These are phyloP conservation scores for Botrytis pseudocinerea DNA, from an alignment of 2,329 filamentous ascomycete genomes.

Conservation along the genomic window DNA sequence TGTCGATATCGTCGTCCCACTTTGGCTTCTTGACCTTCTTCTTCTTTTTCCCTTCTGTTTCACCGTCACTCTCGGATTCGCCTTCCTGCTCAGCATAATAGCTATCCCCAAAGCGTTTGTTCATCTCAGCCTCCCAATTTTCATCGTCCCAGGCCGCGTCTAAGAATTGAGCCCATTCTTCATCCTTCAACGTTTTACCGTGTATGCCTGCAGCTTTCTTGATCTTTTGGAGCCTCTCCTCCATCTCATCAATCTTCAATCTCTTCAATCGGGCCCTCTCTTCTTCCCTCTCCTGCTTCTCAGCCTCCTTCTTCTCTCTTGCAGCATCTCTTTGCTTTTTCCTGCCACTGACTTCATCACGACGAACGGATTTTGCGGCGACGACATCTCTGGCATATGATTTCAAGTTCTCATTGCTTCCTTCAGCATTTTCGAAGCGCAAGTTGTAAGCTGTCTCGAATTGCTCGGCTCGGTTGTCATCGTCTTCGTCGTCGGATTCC, in stretches of 20 bases:
- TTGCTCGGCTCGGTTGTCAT: slow-evolving; percentile 73
- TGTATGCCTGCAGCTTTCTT: slow-evolving; percentile 82
- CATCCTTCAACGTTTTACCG: slow-evolving; percentile 65
- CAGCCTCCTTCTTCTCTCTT: slow-evolving; percentile 73
- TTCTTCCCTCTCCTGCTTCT: slow-evolving; percentile 72
- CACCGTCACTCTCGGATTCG: slow-evolving; percentile 62
- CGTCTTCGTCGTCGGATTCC: slow-evolving; percentile 80
- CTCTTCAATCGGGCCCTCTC: slow-evolving; percentile 83
- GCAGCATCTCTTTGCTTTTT: slow-evolving; percentile 79
- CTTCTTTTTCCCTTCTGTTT: slow-evolving; percentile 53
- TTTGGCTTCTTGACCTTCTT: slow-evolving; percentile 76
- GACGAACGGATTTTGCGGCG: slow-evolving; percentile 77
- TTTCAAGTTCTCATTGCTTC: slow-evolving; percentile 82
- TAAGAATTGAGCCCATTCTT: slow-evolving; percentile 82
- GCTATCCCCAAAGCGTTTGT: slow-evolving; percentile 79
- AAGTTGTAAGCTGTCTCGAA: slow-evolving; percentile 95
- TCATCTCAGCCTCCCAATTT: slow-evolving; percentile 90
- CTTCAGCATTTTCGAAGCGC: slow-evolving; percentile 88
- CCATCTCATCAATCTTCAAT: slow-evolving; percentile 86
- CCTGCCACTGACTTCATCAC: slow-evolving; percentile 76
- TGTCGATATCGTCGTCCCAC: slow-evolving; percentile 98
- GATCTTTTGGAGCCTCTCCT: slow-evolving; percentile 83
- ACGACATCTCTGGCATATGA: slow-evolving; percentile 88
- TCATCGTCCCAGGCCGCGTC: slow-evolving; percentile 88
- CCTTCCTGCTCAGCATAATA: slow-evolving; percentile 77